phyloP scores from a whole-genome alignment of 306 rosid genomes.

The Ochetophila trinervis region DNA sequence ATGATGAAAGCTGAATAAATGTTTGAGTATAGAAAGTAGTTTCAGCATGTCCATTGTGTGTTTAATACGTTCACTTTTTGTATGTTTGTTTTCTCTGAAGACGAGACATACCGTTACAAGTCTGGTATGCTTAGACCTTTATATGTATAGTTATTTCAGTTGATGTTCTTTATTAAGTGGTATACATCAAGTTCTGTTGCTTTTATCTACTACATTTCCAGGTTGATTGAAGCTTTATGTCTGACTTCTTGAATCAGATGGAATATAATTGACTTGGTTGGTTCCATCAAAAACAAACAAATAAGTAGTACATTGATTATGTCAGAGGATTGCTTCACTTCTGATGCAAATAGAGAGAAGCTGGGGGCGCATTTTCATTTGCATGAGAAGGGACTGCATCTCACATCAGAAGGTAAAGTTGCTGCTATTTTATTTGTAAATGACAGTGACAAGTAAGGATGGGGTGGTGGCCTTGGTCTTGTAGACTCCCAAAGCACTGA shows the following conservation, averaged over 20 bases:
- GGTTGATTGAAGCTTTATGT: slow-evolving; percentile 30
- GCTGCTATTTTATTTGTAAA: slow-evolving; percentile 63
- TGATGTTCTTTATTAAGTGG: neutral
- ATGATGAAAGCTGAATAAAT: neutral
- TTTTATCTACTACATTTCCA: slow-evolving; percentile 7
- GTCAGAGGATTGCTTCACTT: slow-evolving; percentile 41
- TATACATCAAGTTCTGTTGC: neutral
- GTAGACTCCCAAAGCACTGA: slow-evolving; percentile 38
- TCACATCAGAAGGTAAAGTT: slow-evolving; percentile 68
- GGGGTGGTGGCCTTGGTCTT: slow-evolving; percentile 27
- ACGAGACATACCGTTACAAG: neutral
- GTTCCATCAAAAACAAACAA: slow-evolving; percentile 35
- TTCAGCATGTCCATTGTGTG: neutral
- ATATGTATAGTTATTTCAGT: neutral
- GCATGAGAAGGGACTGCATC: slow-evolving; percentile 57
- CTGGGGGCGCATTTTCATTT: slow-evolving; percentile 34
- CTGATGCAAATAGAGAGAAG: slow-evolving; percentile 42
- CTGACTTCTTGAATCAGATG: slow-evolving; percentile 52
- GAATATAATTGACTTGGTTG: slow-evolving; percentile 53
- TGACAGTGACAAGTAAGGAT: slow-evolving; percentile 33
- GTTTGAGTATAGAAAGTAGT: neutral
- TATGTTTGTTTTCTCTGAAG: neutral
- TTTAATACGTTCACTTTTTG: neutral
- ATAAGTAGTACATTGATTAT: slow-evolving; percentile 39
- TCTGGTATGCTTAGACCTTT: neutral